Percentiles rank a stretch among this genome's conserved stretches.
Evolutionary conservation across 192 early-diverging fungal genomes (phyloP).

Genomic region (Podila epicladia): DNA sequence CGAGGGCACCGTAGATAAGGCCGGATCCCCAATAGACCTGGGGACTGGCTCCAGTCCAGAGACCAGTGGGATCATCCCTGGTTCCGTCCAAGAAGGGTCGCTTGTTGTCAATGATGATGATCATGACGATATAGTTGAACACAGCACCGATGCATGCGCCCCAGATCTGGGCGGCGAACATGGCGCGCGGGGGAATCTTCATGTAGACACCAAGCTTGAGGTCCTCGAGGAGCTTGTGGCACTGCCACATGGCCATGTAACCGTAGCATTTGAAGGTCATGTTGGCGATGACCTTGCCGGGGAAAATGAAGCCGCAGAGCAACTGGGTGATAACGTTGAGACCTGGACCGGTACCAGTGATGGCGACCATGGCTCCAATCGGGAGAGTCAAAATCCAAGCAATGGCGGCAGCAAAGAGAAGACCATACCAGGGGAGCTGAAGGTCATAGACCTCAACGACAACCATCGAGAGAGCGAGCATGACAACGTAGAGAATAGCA

Average conservation of each 20-base stretch:
- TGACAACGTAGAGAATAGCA: constrained; percentile 44
- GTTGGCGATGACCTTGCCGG: constrained; percentile 58
- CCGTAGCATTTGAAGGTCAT: constrained; percentile 68
- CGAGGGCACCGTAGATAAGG: constrained; percentile 77
- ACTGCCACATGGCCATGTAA: constrained; percentile 71
- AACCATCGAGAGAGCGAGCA: constrained; percentile 44
- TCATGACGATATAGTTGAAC: constrained; percentile 52
- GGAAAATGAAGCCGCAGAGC: constrained; percentile 62
- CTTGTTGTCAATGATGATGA: constrained; percentile 34
- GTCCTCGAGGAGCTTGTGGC: constrained; percentile 74
- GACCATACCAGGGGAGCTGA: constrained; percentile 57
- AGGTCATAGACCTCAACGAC: constrained; percentile 26
- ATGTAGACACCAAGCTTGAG: constrained; percentile 80
- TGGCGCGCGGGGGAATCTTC: constrained; percentile 72
- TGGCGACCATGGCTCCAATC: constrained; percentile 55
- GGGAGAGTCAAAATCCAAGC: constrained; percentile 56
- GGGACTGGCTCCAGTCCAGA: constrained; percentile 51
- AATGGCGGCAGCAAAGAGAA: constrained; percentile 50
- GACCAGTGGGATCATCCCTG: constrained; percentile 39
- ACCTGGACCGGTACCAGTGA: constrained; percentile 56
- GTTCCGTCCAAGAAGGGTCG: constrained; percentile 34
- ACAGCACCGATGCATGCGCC: constrained; percentile 60
- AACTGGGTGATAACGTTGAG: constrained; percentile 67
- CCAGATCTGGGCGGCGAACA: constrained; percentile 70
- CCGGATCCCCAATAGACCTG: constrained; percentile 31